Evolutionary conservation across 2,329 filamentous ascomycete genomes (phyloP).

Genomic region (Ophiognomonia clavigignenti-juglandacearum): DNA sequence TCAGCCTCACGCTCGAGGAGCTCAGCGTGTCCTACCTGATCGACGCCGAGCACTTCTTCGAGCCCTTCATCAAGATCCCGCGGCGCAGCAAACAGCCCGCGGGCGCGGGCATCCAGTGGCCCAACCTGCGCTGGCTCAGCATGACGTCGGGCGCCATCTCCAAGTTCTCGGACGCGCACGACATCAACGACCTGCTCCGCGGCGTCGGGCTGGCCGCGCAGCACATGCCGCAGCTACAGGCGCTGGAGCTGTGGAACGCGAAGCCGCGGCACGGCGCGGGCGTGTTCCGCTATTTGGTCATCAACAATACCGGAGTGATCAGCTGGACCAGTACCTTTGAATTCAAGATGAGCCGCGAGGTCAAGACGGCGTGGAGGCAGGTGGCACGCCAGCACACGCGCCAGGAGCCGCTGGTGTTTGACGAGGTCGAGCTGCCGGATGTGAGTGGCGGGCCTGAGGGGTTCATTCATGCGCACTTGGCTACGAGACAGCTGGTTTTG

Average conservation of each 20-base stretch:
- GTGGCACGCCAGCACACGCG: slow-evolving; percentile 8
- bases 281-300: slow-evolving; percentile 23
- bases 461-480: slow-evolving; percentile 13
- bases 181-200: slow-evolving; percentile 20
- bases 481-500: slow-evolving; percentile 14
- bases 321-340: slow-evolving; percentile 18
- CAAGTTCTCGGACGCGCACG: slow-evolving; percentile 16
- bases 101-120: slow-evolving; percentile 18
- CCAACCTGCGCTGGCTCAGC: slow-evolving; percentile 20
- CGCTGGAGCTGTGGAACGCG: slow-evolving; percentile 25
- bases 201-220: slow-evolving; percentile 19
- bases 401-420: slow-evolving; percentile 10
- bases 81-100: not conserved
- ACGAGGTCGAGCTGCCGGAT: slow-evolving; percentile 9
- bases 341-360: slow-evolving; percentile 2
- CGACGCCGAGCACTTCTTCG: slow-evolving; percentile 20
- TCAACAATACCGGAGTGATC: slow-evolving; percentile 7
- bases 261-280: slow-evolving; percentile 18
- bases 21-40: slow-evolving; percentile 11
- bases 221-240: slow-evolving; percentile 22
- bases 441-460: slow-evolving; percentile 10
- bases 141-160: slow-evolving; percentile 22
- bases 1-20: slow-evolving; percentile 12
- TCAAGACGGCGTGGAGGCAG: slow-evolving; percentile 15
- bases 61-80: slow-evolving; percentile 12